Evolutionary conservation across 176 grass and related monocot genomes (phyloP).

Genomic region (Aegilops longissima): DNA sequence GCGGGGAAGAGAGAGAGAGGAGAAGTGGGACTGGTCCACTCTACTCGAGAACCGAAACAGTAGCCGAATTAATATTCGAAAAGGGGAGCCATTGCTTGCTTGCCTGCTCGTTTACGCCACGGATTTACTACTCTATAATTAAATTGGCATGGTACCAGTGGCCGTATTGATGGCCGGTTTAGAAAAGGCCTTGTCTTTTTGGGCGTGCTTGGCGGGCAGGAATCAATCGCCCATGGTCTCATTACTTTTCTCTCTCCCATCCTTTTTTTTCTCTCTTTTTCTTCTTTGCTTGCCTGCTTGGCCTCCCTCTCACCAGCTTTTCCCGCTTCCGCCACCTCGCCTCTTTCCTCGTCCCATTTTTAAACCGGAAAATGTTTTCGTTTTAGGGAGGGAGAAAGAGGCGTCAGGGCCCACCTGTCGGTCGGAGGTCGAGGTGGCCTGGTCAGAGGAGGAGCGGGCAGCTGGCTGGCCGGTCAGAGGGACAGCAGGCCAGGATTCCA

Average conservation of each 20-base stretch:
- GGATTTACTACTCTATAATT: not conserved
- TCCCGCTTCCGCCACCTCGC: not conserved
- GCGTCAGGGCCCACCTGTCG: not conserved
- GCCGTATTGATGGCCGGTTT: constrained; percentile 1
- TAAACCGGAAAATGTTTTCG: not conserved
- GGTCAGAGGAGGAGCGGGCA: constrained; percentile 11
- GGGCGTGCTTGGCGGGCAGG: constrained; percentile 43
- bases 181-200: constrained; percentile 47
- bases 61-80: constrained; percentile 12
- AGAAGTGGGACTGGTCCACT: not conserved
- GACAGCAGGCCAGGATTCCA: constrained; percentile 24
- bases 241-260: not conserved
- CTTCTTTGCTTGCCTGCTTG: not conserved
- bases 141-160: not conserved
- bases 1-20: not conserved
- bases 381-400: not conserved
- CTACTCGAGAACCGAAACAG: not conserved
- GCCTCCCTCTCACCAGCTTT: not conserved
- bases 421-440: not conserved
- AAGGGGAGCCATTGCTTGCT: not conserved
- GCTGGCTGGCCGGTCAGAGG: constrained; percentile 1
- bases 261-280: not conserved
- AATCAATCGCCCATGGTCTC: constrained; percentile 27
- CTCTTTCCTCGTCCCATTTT: not conserved
- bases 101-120: constrained; percentile 11